Conservation (phyloP, 2,329 filamentous ascomycete genomes). For the Ramularia endophylla region DNA sequence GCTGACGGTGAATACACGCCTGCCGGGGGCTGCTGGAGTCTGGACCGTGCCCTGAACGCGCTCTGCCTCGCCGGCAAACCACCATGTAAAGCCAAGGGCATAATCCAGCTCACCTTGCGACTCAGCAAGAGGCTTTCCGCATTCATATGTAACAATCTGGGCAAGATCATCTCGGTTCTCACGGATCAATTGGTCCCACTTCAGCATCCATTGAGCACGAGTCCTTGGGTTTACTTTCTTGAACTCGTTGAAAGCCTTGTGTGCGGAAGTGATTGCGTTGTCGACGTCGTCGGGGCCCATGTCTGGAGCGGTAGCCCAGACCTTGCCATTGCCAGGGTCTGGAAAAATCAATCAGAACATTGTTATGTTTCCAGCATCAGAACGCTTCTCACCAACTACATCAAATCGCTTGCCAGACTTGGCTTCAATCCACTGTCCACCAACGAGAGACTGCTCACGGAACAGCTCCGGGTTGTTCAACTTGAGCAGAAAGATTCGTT, state of each 20-base stretch:
- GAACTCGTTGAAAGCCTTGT: conserved; percentile 56
- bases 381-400: conserved; percentile 40
- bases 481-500: conserved; percentile 26
- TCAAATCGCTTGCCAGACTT: conserved; percentile 54
- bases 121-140: conserved; percentile 49
- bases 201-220: conserved; percentile 57
- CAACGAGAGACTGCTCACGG: conserved; percentile 48
- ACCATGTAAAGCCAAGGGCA: conserved; percentile 50
- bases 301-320: conserved; percentile 44
- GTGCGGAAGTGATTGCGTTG: conserved; percentile 52
- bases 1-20: conserved; percentile 66
- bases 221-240: conserved; percentile 54
- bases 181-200: conserved; percentile 60
- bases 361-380: not conserved
- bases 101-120: conserved; percentile 50
- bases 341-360: conserved; percentile 5
- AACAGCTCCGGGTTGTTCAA: conserved; percentile 51
- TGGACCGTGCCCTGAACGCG: conserved; percentile 58
- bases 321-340: conserved; percentile 49
- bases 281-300: conserved; percentile 56
- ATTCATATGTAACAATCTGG: conserved; percentile 56
- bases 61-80: conserved; percentile 56
- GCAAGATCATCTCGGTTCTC: conserved; percentile 58
- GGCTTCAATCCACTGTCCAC: conserved; percentile 51
- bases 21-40: conserved; percentile 53